phyloP scores from a whole-genome alignment of 129 eudicot species.

The Saussurea involucrata region DNA sequence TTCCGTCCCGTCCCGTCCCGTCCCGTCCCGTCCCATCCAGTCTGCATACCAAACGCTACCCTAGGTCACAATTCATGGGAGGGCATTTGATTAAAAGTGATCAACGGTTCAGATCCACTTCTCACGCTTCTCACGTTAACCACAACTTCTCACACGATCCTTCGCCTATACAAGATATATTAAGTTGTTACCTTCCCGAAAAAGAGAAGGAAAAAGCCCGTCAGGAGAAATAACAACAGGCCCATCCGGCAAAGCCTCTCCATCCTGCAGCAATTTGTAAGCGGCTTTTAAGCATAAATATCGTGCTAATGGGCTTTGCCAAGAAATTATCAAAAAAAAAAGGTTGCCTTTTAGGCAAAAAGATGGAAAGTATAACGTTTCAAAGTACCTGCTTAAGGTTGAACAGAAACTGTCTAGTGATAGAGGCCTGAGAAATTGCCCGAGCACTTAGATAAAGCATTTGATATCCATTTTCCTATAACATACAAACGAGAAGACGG shows the following conservation, averaged over 20 bases:
- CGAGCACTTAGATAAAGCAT: conserved; percentile 95
- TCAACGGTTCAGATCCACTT: too few relatives aligned
- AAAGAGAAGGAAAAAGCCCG: conserved; percentile 95
- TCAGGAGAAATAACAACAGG: conserved; percentile 97
- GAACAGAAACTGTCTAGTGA: conserved; percentile 82
- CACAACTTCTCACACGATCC: too few relatives aligned
- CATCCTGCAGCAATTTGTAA: conserved; percentile 55
- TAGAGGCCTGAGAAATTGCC: conserved; percentile 81
- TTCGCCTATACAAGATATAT: background rate
- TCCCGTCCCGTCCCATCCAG: too few relatives aligned
- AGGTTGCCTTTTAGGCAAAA: background rate
- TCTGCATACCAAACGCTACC: too few relatives aligned
- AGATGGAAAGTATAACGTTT: background rate
- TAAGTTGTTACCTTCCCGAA: conserved; percentile 73
- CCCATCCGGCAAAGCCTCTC: conserved; percentile 93
- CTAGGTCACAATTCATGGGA: too few relatives aligned
- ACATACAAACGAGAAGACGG: conserved; percentile 5
- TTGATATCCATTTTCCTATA: conserved; percentile 97
- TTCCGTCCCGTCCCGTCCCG: too few relatives aligned
- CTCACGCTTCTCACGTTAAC: too few relatives aligned
- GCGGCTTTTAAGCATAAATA: background rate
- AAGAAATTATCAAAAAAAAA: background rate
- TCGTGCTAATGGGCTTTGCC: background rate
- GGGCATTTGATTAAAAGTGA: too few relatives aligned
- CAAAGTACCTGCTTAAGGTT: conserved; percentile 79